Base-by-base conservation (phyloP, 2,329 filamentous ascomycete species). In the Colletotrichum liaoningense region DNA sequence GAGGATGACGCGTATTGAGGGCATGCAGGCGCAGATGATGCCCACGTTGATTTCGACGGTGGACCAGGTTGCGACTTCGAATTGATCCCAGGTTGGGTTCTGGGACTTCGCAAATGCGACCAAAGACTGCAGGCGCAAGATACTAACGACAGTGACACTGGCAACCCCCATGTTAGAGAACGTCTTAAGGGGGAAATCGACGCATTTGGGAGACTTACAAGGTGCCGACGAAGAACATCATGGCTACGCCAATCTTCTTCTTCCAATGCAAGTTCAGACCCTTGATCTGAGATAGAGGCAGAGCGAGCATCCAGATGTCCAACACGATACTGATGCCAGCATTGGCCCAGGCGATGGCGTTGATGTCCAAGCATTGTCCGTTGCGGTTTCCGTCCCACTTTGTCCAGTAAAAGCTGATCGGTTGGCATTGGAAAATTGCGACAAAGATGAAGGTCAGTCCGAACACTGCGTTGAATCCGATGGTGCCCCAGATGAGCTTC, bases 171-270 rank as follows among this genome's bases (percentile, higher is more conserved):
- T 3, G 67, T 77, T 63, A 76, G 75, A 24, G 57, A 14, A 24
- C n/a, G 4, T 2, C 4, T 1, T 4, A 6, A 19, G 2, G 2
- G 5, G n/a, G 12, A 2, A 12, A 30, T 14, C 5, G 12, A 12
- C 3, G 24, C 24, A 8, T 38, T 38, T 26, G 19, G 35, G 2
- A 35, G 7, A 54, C 83, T 78, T 76, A 84, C 83, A 86, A 86
- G n/a, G 82, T 79, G 8, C 88, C 87, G 12, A 88, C 82, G 22
- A 82, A 81, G 70, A 89, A 89, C 86, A 89, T 88, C 70, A 87
- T 72, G 7, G 80, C 80, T 3, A 89, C 83, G n/a, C 85, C 82
- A 22, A 86, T 52, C 79, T 87, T 89, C 79, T 86, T 88, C 75
- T 83, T 85, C 80, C 82, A 85, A 63, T 84, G 82, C 30, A 89